Base-by-base conservation (phyloP, 2,329 filamentous ascomycete species). In the Colletotrichum gloeosporioides region DNA sequence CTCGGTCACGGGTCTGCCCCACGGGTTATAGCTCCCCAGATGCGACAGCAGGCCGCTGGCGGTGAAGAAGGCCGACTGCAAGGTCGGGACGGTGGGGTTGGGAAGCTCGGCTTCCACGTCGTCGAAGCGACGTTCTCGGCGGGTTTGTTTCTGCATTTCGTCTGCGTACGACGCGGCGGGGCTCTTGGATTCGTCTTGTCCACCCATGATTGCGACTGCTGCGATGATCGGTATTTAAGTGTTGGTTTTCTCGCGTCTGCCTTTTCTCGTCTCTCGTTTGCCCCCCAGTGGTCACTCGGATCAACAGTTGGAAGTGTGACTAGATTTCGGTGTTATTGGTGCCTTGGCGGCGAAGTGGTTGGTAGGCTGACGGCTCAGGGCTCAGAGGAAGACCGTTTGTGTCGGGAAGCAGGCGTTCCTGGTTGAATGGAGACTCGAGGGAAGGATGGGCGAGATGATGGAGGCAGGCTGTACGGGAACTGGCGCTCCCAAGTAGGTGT, bases 1-100 rank as follows among this genome's bases (percentile, higher is more conserved):
- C 18, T 89, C 87, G 71, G 92, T 90, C 63, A 95, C 90, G 39
- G 88, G 86, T 62, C 89, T 89, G 1, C 90, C 88, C 15, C 93
- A 86, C 1, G 93, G 93, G 80, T 92, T 93, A 73, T 82, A 82
- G 65, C 84, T 82, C 27, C 89, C 88, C 2, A 93, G 83, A 71
- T 89, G 88, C 4, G 89, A 89, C 31, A 92, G 82, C 63, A 90
- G 70, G 39, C 86, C 77, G 49, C 81, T 81, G 39, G 82, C 76
- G n/a, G 81, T 78, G 70, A 82, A 81, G 75, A 81, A 81, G 55
- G 82, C 81, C n/a, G 84, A 78, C 69, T 77, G 75, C 77, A 65
- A 80, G 67, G 78, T 78, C 68, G 79, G 79, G 55, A 81, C 77
- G 34, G 80, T 82, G 31, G 85, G 83, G 55, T 84, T 80, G 39